Evolutionary conservation across 1,139 yeast genomes (phyloP).

Genomic region (Blastobotrys arbuscula): DNA sequence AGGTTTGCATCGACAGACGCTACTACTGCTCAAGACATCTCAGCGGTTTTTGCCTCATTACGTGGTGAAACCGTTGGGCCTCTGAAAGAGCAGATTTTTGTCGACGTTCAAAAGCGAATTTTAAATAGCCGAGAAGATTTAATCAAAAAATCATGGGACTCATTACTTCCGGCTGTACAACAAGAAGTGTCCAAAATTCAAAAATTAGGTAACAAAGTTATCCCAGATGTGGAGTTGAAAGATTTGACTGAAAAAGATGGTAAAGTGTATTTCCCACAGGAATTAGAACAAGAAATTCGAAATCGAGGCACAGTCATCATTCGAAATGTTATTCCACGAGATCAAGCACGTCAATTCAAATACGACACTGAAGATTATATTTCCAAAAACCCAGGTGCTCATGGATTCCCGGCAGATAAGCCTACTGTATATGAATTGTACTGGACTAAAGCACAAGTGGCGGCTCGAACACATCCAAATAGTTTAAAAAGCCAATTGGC

Average conservation of each 20-base stretch:
- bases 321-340: slow-evolving; percentile 31
- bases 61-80: slow-evolving; percentile 20
- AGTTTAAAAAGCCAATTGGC: slow-evolving; percentile 33
- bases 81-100: slow-evolving; percentile 17
- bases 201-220: slow-evolving; percentile 21
- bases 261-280: slow-evolving; percentile 13
- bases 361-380: slow-evolving; percentile 26
- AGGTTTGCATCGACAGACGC: slow-evolving; percentile 3
- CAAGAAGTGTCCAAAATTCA: slow-evolving; percentile 26
- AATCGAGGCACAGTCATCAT: slow-evolving; percentile 34
- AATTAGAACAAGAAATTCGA: slow-evolving; percentile 12
- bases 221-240: slow-evolving; percentile 21
- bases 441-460: slow-evolving; percentile 42
- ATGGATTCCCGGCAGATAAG: slow-evolving; percentile 30
- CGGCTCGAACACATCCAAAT: slow-evolving; percentile 42
- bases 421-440: slow-evolving; percentile 36
- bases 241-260: slow-evolving; percentile 15
- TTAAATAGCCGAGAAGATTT: slow-evolving; percentile 28
- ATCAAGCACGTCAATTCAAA: slow-evolving; percentile 29
- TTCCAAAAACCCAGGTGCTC: slow-evolving; percentile 18
- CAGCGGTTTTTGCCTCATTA: slow-evolving; percentile 25
- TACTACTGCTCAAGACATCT: slow-evolving; percentile 16
- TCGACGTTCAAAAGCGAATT: slow-evolving; percentile 28
- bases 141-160: slow-evolving; percentile 28
- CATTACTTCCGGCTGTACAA: slow-evolving; percentile 27